Evolutionary conservation across 2,329 filamentous ascomycete genomes (phyloP), one percentile per base, ranked within the genome.

Genomic region (Emergomyces orientalis): DNA sequence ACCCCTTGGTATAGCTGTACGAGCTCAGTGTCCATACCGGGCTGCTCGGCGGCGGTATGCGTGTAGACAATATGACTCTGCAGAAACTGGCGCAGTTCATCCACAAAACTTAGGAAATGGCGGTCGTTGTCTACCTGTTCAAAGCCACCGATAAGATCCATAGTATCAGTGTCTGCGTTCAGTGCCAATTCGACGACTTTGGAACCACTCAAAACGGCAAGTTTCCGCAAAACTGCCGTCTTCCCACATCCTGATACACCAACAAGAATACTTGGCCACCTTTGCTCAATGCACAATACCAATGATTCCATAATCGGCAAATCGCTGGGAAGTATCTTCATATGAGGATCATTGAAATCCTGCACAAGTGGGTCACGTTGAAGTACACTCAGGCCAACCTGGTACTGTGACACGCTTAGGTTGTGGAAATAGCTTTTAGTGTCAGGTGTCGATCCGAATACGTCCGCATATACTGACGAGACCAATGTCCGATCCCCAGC

Each of bases 101-200:
- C 74, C 7, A 88, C 71, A 66, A 85, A 80, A n/a, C 80, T 78
- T 61, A 88, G 86, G 4, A 90, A 79, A 65, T 89, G 85, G 62
- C 93, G 84, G 60, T 88, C 81, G 27, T 90, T 86, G 72, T 99
- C 94, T 22, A 90, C 87, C 75, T 99, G 94, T 74, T 99, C 94
- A 71, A 96, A 99, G 0, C 94, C 94, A 70, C 94, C 94, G 63
- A 99, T 90, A 62, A 99, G 84, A 75, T 99, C 94, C 86, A 96
- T 96, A 0, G 93, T 92, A 74, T 99, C 94, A 54, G 96, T 89
- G 69, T 99, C 95, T 7, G 92, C 88, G 72, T 96, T 99, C 77
- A 99, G 86, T 0, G 92, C 87, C 69, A 97, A 90, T 19, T 91
- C 88, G 39, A 92, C 84, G 3, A 97, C 79, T 1, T 86, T 81